Percentiles rank a stretch among this genome's conserved stretches.
These are phyloP conservation scores for Verticillium longisporum DNA, from an alignment of 2,329 filamentous ascomycete species.

Conservation along the genomic window DNA sequence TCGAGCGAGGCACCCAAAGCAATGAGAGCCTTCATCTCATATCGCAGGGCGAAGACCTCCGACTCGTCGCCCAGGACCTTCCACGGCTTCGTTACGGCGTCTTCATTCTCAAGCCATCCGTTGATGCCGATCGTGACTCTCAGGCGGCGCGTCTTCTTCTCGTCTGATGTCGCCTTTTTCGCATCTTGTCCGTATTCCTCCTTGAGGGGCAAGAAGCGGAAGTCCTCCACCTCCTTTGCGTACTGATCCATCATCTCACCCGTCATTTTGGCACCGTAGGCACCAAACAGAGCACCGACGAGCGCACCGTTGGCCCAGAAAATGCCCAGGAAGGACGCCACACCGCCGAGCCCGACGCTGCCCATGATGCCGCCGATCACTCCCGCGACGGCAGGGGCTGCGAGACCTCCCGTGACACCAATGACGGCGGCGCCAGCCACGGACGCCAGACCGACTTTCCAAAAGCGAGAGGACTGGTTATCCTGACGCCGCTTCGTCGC, in stretches of 20 bases:
- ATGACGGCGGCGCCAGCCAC: conserved; percentile 85
- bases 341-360: conserved; percentile 75
- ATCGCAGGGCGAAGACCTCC: conserved; percentile 79
- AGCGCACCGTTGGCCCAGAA: conserved; percentile 81
- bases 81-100: conserved; percentile 78
- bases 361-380: conserved; percentile 81
- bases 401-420: conserved; percentile 87
- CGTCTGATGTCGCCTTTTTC: conserved; percentile 15
- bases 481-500: conserved; percentile 66
- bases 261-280: conserved; percentile 74
- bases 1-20: conserved; percentile 68
- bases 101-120: conserved; percentile 72
- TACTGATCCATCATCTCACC: conserved; percentile 85
- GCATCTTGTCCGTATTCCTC: conserved; percentile 30
- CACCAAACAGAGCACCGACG: conserved; percentile 82
- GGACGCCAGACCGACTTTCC: conserved; percentile 86
- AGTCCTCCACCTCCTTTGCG: conserved; percentile 79
- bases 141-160: conserved; percentile 42
- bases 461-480: conserved; percentile 64
- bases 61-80: conserved; percentile 61
- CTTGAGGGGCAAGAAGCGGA: conserved; percentile 67
- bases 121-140: conserved; percentile 81
- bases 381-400: conserved; percentile 79
- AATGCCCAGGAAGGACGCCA: conserved; percentile 78
- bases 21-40: conserved; percentile 72